Conservation (phyloP, 2,329 filamentous ascomycete genomes). For the Alternaria ethzedia region DNA sequence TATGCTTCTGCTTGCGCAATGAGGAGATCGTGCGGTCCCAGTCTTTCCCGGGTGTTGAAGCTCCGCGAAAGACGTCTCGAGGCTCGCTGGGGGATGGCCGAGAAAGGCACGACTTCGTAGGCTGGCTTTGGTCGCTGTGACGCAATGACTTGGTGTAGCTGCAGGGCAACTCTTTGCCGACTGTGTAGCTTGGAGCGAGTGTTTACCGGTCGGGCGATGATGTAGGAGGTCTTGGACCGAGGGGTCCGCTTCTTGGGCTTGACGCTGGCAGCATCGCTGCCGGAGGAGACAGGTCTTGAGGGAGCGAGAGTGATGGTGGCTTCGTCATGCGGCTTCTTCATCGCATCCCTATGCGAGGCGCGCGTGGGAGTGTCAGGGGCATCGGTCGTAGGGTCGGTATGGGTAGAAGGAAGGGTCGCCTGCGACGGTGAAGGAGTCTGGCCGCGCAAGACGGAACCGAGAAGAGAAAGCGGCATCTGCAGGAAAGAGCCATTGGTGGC, state of each 20-base stretch:
- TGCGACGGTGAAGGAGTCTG: constrained; percentile 27
- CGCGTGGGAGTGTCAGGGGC: constrained; percentile 1
- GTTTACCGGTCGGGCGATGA: constrained; percentile 70
- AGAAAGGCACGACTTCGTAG: constrained; percentile 76
- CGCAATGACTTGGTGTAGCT: constrained; percentile 70
- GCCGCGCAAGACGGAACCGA: constrained; percentile 39
- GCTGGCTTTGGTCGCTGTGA: constrained; percentile 68
- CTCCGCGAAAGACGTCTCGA: constrained; percentile 64
- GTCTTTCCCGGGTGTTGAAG: constrained; percentile 66
- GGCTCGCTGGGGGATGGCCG: constrained; percentile 60
- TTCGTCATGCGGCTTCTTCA: constrained; percentile 10
- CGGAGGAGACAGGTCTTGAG: constrained; percentile 48
- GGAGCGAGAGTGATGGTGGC: constrained; percentile 21
- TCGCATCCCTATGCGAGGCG: constrained; percentile 7
- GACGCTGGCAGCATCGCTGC: constrained; percentile 47
- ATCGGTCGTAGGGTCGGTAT: constrained; percentile 1
- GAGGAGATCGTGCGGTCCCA: constrained; percentile 73
- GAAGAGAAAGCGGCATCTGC: constrained; percentile 44
- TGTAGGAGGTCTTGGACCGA: constrained; percentile 67
- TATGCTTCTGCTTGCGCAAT: constrained; percentile 75
- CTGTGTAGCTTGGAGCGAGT: constrained; percentile 68
- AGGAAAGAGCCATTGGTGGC: constrained; percentile 34
- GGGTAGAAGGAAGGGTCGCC: neutral
- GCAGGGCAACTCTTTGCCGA: constrained; percentile 72
- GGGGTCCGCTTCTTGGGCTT: constrained; percentile 53